Base-by-base conservation (phyloP, 805 yeast genomes). In the Starmerella asiatica region DNA sequence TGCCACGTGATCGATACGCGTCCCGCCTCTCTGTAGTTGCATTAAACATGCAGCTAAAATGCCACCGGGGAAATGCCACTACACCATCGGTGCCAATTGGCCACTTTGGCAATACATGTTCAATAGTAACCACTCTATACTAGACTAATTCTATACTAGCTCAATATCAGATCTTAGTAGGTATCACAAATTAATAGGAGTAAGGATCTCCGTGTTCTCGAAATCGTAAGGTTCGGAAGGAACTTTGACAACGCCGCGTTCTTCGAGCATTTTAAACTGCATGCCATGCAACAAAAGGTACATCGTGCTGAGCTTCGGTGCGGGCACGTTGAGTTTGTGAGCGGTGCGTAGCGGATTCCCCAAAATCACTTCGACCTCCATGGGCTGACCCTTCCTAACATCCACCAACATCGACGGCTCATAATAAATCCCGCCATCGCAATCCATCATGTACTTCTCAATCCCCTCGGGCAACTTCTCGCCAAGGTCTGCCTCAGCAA, bases 341-440 rank as follows among this genome's bases (percentile, higher is more conserved):
- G 78, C 80, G 30, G 70, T 63, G 15, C 56, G 56, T 37, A 79
- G 51, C 0, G 79, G 65, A 51, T 76, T 80, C 3, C 88, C 86
- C 37, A 79, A 60, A 44, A 82, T 76, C 18, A 71, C 78, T 51
- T 80, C 85, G 21, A 75, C 57, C 56, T 82, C 93, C 48, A 80
- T 69, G 35, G 75, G 74, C 52, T 79, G 76, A 20, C 75, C 73
- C 53, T 77, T 75, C 37, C 70, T 61, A 17, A 68, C 67, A 53
- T 79, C 91, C 9, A 77, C 79, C 45, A 70, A 60, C 88, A 79
- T 79, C 3, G 85, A 77, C 2, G 88, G 88, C 37, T 68, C 65
- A 55, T 71, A 79, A 59, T 68, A 71, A 27, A 61, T 64, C 9
- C 73, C 73, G 42, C 68, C 79, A 52, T 76, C 80, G 17, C 73